Percentiles rank a stretch among this genome's conserved stretches.
These are phyloP conservation scores for Podospora pseudocomata DNA, from an alignment of 495 filamentous ascomycete genomes.

Conservation along the genomic window DNA sequence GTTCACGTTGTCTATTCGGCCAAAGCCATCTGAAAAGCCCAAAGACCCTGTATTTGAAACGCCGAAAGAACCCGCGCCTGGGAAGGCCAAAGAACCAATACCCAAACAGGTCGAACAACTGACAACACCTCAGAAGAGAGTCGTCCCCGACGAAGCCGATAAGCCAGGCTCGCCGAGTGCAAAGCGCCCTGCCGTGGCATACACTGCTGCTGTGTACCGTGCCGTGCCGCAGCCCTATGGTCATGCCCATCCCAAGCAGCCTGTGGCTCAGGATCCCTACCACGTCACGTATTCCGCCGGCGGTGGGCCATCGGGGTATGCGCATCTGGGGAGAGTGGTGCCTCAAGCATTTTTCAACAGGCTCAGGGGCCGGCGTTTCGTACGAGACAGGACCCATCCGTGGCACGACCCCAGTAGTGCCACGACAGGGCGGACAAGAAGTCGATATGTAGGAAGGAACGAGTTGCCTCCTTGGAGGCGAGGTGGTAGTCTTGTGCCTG, in stretches of 20 bases:
- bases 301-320: background rate
- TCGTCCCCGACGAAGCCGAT: too few relatives aligned
- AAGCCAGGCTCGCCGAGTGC: background rate
- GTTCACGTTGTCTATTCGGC: too few relatives aligned
- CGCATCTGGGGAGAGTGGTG: background rate
- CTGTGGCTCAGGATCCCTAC: background rate
- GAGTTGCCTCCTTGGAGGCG: background rate
- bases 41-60: too few relatives aligned
- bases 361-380: too few relatives aligned
- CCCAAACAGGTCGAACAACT: too few relatives aligned
- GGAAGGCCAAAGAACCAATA: too few relatives aligned
- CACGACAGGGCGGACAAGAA: background rate
- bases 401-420: too few relatives aligned
- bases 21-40: too few relatives aligned
- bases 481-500: background rate
- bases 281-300: background rate
- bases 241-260: background rate
- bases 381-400: too few relatives aligned
- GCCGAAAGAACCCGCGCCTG: too few relatives aligned
- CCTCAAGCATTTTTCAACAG: background rate
- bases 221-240: background rate
- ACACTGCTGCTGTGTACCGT: background rate
- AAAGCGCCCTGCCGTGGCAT: background rate
- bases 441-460: background rate
- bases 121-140: too few relatives aligned